Evolutionary conservation across 805 yeast genomes (phyloP).

Genomic region (Barnettozyma californica): DNA sequence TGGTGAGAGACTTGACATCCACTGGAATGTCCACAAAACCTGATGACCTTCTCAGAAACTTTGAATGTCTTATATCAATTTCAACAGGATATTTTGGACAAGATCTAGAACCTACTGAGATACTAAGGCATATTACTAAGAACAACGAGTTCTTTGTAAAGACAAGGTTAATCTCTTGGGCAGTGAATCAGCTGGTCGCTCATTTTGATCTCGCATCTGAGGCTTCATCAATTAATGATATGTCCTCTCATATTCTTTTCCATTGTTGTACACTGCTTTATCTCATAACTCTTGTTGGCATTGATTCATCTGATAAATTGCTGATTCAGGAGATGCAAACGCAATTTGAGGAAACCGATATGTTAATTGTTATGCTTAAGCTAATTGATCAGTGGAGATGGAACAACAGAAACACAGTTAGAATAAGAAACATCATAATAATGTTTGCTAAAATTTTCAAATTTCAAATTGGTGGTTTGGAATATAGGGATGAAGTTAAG

Average conservation of each 20-base stretch:
- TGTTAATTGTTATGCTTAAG: constrained; percentile 41
- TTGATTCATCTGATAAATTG: constrained; percentile 5
- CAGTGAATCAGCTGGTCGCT: constrained; percentile 3
- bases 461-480: constrained; percentile 57
- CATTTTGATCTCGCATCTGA: constrained; percentile 8
- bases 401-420: constrained; percentile 37
- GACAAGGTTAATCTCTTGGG: constrained; percentile 6
- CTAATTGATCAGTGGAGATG: constrained; percentile 67
- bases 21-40: neutral
- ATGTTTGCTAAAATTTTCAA: constrained; percentile 49
- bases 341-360: constrained; percentile 27
- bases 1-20: constrained; percentile 10
- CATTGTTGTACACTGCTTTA: constrained; percentile 14
- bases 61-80: constrained; percentile 13
- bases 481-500: constrained; percentile 38
- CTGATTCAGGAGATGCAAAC: constrained; percentile 2
- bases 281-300: constrained; percentile 8
- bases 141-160: constrained; percentile 10
- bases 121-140: constrained; percentile 4
- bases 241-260: constrained; percentile 13
- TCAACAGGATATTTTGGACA: constrained; percentile 14
- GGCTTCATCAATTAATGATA: constrained; percentile 2
- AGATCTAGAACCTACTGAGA: constrained; percentile 10
- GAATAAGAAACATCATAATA: constrained; percentile 51
- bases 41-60: neutral